phyloP scores from a whole-genome alignment of 371 early-diverging fungal genomes.

The Cokeromyces recurvatus region DNA sequence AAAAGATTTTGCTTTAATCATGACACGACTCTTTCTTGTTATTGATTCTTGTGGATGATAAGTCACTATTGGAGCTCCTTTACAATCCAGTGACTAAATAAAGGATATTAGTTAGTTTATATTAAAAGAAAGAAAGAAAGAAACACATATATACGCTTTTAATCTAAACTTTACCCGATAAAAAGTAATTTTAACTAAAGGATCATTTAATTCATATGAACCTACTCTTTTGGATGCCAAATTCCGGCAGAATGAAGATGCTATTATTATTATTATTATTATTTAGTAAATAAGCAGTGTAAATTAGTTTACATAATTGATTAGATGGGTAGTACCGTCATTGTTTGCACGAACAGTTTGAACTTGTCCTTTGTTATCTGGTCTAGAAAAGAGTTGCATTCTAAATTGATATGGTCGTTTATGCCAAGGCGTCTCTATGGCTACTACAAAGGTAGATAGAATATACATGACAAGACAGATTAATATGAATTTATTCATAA shows the following conservation, averaged over 20 bases:
- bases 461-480: too few relatives aligned
- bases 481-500: too few relatives aligned
- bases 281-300: neutral
- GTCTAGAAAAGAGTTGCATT: conserved; percentile 22
- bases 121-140: conserved; percentile 2
- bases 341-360: conserved; percentile 12
- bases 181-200: conserved; percentile 23
- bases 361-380: conserved; percentile 16
- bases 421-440: too few relatives aligned
- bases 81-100: conserved; percentile 20
- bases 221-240: conserved; percentile 21
- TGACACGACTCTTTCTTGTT: neutral
- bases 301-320: neutral
- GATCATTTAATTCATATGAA: conserved; percentile 24
- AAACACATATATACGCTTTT: neutral
- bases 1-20: conserved; percentile 15
- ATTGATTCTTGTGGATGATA: conserved; percentile 7
- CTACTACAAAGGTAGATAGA: too few relatives aligned
- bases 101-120: neutral
- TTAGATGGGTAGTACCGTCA: conserved; percentile 7
- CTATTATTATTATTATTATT: too few relatives aligned
- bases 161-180: conserved; percentile 3
- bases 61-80: conserved; percentile 14
- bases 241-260: conserved; percentile 19
- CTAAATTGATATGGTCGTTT: conserved; percentile 21